phyloP scores from a whole-genome alignment of 805 yeast species.

The Lipomyces mesembrius region DNA sequence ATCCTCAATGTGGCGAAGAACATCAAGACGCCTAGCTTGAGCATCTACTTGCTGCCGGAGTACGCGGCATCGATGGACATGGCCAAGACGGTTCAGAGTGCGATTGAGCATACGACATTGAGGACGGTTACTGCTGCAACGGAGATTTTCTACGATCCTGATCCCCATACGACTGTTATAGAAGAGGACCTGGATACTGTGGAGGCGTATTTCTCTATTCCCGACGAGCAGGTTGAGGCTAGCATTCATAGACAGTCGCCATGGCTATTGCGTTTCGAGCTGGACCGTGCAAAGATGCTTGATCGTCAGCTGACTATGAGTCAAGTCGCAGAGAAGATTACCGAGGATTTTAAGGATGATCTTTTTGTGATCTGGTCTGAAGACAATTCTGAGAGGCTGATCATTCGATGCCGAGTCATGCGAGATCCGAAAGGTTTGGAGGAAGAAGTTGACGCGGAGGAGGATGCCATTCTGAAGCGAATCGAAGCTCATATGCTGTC shows the following conservation, averaged over 20 bases:
- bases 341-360: slow-evolving; percentile 91
- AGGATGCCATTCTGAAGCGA: slow-evolving; percentile 92
- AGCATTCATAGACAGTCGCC: slow-evolving; percentile 95
- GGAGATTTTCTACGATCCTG: slow-evolving; percentile 97
- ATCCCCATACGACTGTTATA: slow-evolving; percentile 94
- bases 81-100: slow-evolving; percentile 94
- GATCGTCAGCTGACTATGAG: slow-evolving; percentile 98
- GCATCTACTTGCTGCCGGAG: slow-evolving; percentile 84
- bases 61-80: slow-evolving; percentile 86
- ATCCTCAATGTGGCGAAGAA: slow-evolving; percentile 97
- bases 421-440: slow-evolving; percentile 94
- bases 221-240: slow-evolving; percentile 96
- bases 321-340: slow-evolving; percentile 94
- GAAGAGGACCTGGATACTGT: slow-evolving; percentile 97
- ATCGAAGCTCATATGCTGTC: slow-evolving; percentile 97
- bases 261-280: slow-evolving; percentile 93
- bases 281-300: slow-evolving; percentile 98
- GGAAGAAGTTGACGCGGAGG: slow-evolving; percentile 87
- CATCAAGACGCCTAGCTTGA: slow-evolving; percentile 98
- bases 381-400: slow-evolving; percentile 95
- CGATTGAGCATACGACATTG: slow-evolving; percentile 94
- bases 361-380: slow-evolving; percentile 98
- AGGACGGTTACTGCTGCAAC: slow-evolving; percentile 96
- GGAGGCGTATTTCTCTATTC: slow-evolving; percentile 94
- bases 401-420: slow-evolving; percentile 96